Percentiles rank a stretch among this genome's conserved stretches.
Evolutionary conservation across 495 filamentous ascomycete species (phyloP).

Genomic region (Aspergillus nanangensis): DNA sequence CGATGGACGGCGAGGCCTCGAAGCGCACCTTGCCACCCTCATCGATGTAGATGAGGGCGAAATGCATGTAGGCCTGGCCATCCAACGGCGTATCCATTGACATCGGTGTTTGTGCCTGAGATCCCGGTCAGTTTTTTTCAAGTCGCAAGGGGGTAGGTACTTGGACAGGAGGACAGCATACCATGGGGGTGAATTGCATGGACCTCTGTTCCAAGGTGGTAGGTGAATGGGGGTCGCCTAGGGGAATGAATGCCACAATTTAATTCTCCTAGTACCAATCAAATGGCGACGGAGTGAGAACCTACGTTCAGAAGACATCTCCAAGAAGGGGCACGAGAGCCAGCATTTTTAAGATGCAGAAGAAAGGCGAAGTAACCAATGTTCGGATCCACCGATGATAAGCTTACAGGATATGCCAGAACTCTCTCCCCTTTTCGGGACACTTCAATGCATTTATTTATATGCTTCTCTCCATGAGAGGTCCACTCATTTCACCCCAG

Average conservation of each 20-base stretch:
- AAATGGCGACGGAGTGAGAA: neutral
- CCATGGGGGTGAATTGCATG: slow-evolving; percentile 4
- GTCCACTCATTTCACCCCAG: neutral
- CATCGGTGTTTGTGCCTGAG: slow-evolving; percentile 21
- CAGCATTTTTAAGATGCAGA: slow-evolving; percentile 6
- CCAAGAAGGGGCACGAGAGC: slow-evolving; percentile 9
- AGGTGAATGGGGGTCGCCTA: slow-evolving; percentile 4
- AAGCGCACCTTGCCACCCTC: slow-evolving; percentile 31
- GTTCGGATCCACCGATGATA: slow-evolving; percentile 13
- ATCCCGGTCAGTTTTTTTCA: neutral
- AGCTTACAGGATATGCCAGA: slow-evolving; percentile 6
- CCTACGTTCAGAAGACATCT: slow-evolving; percentile 8
- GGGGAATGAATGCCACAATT: neutral
- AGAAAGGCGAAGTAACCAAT: neutral
- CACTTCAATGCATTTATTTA: slow-evolving; percentile 1
- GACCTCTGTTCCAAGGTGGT: slow-evolving; percentile 6
- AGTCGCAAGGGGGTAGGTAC: neutral
- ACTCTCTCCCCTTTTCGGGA: slow-evolving; percentile 1
- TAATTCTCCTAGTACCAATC: slow-evolving; percentile 13
- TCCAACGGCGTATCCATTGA: slow-evolving; percentile 22
- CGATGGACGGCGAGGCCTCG: slow-evolving; percentile 31
- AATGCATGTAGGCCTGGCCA: slow-evolving; percentile 24
- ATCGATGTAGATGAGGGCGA: slow-evolving; percentile 37
- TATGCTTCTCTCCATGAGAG: slow-evolving; percentile 1
- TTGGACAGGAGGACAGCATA: neutral